Conservation (phyloP, 176 grass and related monocot genomes). For the Eleusine coracana region DNA sequence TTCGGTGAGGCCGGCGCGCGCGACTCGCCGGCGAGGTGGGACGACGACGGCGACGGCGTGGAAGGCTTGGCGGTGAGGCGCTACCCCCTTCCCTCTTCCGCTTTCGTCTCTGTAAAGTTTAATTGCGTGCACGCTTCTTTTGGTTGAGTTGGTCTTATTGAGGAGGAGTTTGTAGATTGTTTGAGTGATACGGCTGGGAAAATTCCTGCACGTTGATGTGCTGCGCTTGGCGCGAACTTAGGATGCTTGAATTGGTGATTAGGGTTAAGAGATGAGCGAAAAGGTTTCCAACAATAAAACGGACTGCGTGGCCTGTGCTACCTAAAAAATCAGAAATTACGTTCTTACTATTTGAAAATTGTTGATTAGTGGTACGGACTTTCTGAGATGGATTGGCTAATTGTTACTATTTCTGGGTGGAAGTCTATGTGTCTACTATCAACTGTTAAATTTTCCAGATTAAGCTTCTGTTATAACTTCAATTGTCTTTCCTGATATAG, state of each 20-base stretch:
- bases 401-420: not conserved
- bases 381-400: not conserved
- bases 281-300: not conserved
- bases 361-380: not conserved
- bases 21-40: conserved; percentile 35
- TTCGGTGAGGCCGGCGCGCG: not conserved
- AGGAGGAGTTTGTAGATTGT: conserved; percentile 14
- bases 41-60: conserved; percentile 24
- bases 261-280: not conserved
- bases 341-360: not conserved
- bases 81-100: not conserved
- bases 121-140: conserved; percentile 42
- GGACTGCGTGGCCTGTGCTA: not conserved
- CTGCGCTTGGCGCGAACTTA: not conserved
- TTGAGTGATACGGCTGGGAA: not conserved
- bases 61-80: conserved; percentile 43
- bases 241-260: conserved; percentile 1
- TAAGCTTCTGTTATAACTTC: not conserved
- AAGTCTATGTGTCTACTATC: not conserved
- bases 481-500: conserved; percentile 24
- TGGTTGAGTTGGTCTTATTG: not conserved
- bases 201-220: conserved; percentile 1
- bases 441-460: not conserved
- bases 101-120: conserved; percentile 28
- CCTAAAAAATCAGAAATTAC: conserved; percentile 9